These are phyloP conservation scores for Hypoxylon fuscum DNA, from an alignment of 495 filamentous ascomycete species.

Conservation along the genomic window DNA sequence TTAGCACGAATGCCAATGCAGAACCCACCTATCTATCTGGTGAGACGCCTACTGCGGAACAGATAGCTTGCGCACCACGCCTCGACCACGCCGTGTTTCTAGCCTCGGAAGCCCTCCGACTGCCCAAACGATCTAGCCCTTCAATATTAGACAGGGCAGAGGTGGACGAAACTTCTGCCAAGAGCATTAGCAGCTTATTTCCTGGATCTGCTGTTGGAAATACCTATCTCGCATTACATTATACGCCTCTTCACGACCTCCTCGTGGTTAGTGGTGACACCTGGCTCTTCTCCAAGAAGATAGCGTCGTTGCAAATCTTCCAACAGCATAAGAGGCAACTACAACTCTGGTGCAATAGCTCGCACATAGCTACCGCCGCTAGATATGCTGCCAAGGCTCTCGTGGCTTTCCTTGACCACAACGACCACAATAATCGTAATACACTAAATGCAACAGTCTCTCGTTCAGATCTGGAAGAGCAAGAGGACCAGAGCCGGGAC, in stretches of 20 bases:
- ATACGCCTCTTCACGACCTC: conserved; percentile 58
- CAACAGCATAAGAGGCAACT: conserved; percentile 50
- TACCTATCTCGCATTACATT: conserved; percentile 57
- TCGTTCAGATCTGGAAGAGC: conserved; percentile 32
- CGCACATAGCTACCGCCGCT: conserved; percentile 28
- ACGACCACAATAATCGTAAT: conserved; percentile 27
- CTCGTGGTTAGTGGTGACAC: conserved; percentile 59
- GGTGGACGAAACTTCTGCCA: conserved; percentile 41
- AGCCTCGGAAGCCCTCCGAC: conserved; percentile 46
- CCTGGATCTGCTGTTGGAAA: conserved; percentile 50
- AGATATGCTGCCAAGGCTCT: conserved; percentile 43
- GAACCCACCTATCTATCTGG: conserved; percentile 41
- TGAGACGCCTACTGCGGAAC: conserved; percentile 43
- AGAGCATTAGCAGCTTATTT: conserved; percentile 51
- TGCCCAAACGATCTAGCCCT: conserved; percentile 47
- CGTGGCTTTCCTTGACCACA: conserved; percentile 31
- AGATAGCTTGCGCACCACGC: conserved; percentile 33
- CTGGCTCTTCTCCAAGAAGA: conserved; percentile 58
- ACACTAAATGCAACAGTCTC: conserved; percentile 27
- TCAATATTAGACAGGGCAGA: conserved; percentile 42
- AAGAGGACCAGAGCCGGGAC: conserved; percentile 3
- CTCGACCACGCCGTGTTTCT: conserved; percentile 52
- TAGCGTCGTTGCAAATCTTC: conserved; percentile 48
- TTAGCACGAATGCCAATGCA: conserved; percentile 39
- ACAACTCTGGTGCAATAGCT: conserved; percentile 45